Conservation (phyloP, 306 rosid species). For the Cicer yamashitae region DNA sequence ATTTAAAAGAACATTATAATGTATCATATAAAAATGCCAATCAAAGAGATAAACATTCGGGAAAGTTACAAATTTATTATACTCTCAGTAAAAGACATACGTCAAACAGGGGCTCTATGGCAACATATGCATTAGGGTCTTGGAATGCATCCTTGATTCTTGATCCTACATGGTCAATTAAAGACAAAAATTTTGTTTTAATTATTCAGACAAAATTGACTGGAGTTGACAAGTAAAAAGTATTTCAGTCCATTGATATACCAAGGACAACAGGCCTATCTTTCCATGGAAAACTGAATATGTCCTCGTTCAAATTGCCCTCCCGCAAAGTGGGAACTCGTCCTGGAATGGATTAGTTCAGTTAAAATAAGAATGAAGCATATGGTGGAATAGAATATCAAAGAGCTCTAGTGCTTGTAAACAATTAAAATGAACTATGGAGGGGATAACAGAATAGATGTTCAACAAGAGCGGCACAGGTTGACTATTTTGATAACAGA, state of each 20-base stretch:
- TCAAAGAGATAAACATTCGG: slow-evolving; percentile 27
- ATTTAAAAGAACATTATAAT: slow-evolving; percentile 41
- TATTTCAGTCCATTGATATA: slow-evolving; percentile 46
- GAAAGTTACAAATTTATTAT: slow-evolving; percentile 13
- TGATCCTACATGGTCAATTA: slow-evolving; percentile 62
- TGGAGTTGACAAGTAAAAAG: slow-evolving; percentile 29
- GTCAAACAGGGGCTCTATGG: slow-evolving; percentile 84
- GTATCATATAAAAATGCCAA: slow-evolving; percentile 25
- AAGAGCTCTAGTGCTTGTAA: slow-evolving; percentile 14
- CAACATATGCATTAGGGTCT: slow-evolving; percentile 84
- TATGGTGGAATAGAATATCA: slow-evolving; percentile 21
- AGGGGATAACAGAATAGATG: slow-evolving; percentile 16
- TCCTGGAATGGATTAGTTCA: slow-evolving; percentile 57
- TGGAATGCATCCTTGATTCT: slow-evolving; percentile 96
- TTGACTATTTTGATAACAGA: slow-evolving; percentile 14
- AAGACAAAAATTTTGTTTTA: slow-evolving; percentile 35
- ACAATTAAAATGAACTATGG: slow-evolving; percentile 25
- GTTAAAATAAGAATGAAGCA: slow-evolving; percentile 36
- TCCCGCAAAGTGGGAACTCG: slow-evolving; percentile 83
- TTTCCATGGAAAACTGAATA: slow-evolving; percentile 90
- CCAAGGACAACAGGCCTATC: slow-evolving; percentile 92
- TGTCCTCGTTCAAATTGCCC: slow-evolving; percentile 80
- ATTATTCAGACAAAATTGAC: slow-evolving; percentile 39
- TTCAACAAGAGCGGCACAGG: slow-evolving; percentile 27
- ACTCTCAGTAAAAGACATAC: slow-evolving; percentile 48